Evolutionary conservation across 2,329 filamentous ascomycete species (phyloP).

Genomic region (Penicillium vulpinum): DNA sequence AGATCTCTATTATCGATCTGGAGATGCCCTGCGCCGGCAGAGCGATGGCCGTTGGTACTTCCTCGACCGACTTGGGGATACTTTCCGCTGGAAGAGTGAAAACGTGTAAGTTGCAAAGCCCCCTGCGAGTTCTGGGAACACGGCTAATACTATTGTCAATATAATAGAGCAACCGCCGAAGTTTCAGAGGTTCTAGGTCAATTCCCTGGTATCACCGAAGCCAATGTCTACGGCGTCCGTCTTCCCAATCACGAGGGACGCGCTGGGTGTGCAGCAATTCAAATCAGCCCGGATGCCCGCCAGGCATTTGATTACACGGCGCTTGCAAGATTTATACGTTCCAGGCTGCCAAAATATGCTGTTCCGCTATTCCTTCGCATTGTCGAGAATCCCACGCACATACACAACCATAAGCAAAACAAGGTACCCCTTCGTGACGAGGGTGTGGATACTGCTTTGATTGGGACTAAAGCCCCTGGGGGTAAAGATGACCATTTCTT

Average conservation of each 20-base stretch:
- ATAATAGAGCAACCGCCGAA: slow-evolving; percentile 57
- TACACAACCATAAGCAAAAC: slow-evolving; percentile 76
- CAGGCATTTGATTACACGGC: slow-evolving; percentile 59
- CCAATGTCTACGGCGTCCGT: slow-evolving; percentile 69
- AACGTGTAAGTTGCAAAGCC: slow-evolving; percentile 53
- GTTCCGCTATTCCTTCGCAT: slow-evolving; percentile 72
- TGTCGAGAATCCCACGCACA: slow-evolving; percentile 47
- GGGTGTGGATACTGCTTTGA: slow-evolving; percentile 60
- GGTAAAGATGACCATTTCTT: slow-evolving; percentile 49
- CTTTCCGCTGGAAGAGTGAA: slow-evolving; percentile 72
- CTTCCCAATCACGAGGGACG: slow-evolving; percentile 68
- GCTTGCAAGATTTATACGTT: slow-evolving; percentile 59
- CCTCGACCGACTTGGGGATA: slow-evolving; percentile 69
- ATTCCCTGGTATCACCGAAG: slow-evolving; percentile 61
- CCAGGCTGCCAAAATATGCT: slow-evolving; percentile 68
- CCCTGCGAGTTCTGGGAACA: not conserved
- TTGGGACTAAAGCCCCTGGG: slow-evolving; percentile 47
- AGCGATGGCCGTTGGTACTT: slow-evolving; percentile 69
- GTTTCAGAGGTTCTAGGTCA: slow-evolving; percentile 64
- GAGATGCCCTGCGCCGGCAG: slow-evolving; percentile 65
- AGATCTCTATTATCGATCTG: slow-evolving; percentile 67
- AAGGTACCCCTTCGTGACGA: slow-evolving; percentile 69
- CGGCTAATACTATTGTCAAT: not conserved
- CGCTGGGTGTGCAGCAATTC: slow-evolving; percentile 62
- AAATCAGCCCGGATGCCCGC: slow-evolving; percentile 54